phyloP scores from a whole-genome alignment of 2,329 filamentous ascomycete genomes.

The Dactylellina cionopaga region DNA sequence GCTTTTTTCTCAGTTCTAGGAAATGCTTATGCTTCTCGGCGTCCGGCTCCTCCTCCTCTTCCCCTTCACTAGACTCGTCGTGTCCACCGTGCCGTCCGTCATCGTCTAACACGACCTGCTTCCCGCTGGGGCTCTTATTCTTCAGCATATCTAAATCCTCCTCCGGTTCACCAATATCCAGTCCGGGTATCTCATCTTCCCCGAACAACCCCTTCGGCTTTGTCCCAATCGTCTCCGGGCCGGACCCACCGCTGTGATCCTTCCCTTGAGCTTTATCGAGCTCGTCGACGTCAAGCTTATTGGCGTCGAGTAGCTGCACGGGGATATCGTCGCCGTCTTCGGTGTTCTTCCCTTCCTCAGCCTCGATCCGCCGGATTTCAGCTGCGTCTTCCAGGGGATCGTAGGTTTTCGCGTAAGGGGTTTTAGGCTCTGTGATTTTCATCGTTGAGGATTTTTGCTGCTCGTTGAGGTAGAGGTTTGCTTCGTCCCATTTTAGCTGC shows the following conservation, averaged over 20 bases:
- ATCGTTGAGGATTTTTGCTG: constrained; percentile 94
- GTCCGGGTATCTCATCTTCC: constrained; percentile 86
- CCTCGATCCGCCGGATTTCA: constrained; percentile 72
- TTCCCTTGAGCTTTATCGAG: constrained; percentile 49
- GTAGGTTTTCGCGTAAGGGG: constrained; percentile 91
- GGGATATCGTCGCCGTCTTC: constrained; percentile 67
- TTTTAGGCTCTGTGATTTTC: constrained; percentile 99
- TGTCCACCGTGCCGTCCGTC: constrained; percentile 65
- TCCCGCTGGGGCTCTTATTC: constrained; percentile 40
- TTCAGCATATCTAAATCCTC: constrained; percentile 66
- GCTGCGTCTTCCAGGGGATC: constrained; percentile 88
- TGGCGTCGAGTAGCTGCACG: constrained; percentile 52
- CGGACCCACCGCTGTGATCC: constrained; percentile 38
- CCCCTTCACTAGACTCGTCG: constrained; percentile 80
- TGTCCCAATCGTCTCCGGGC: constrained; percentile 35
- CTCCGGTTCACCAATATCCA: constrained; percentile 93
- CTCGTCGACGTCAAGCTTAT: constrained; percentile 49
- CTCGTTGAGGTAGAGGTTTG: constrained; percentile 95
- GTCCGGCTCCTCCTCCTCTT: constrained; percentile 66
- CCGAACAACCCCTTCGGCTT: constrained; percentile 54
- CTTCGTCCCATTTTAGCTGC: constrained; percentile 97
- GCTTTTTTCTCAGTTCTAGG: constrained; percentile 89
- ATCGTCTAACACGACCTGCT: constrained; percentile 36
- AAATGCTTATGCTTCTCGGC: constrained; percentile 91
- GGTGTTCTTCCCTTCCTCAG: constrained; percentile 75